Base-by-base conservation (phyloP, 2,329 filamentous ascomycete species). In the Gnomoniopsis sp. region DNA sequence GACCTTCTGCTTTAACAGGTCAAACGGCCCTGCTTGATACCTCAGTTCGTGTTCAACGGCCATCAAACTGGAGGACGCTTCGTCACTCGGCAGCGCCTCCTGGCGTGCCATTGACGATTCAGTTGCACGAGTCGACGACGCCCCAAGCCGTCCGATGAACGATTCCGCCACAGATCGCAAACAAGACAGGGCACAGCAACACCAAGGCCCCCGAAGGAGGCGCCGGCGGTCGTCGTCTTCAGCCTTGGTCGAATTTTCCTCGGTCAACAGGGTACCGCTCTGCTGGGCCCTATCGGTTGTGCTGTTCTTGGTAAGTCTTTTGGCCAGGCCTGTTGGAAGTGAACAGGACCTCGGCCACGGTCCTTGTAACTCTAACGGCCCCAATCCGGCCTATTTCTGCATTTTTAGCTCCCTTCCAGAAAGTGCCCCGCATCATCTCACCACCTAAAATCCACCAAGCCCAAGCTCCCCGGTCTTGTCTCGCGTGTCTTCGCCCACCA, bases 31-130 rank as follows among this genome's bases (percentile, higher is more conserved):
- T 80, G 4, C 38, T 41, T n/a, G n/a, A 6, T 6, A 15, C 3
- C 77, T 21, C 73, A 74, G 60, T 77, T 78, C 10, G 69, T 76
- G n/a, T 67, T 61, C 70, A 73, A 76, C 7, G 68, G 65, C n/a
- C 72, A 51, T 2, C 59, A 61, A 61, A 26, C 59, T 61, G 56
- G 59, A 59, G 59, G 47, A 38, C 41, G 49, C 59, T 52, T 55
- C 59, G 43, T 59, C 48, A 38, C 34, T 55, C 52, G 59, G 59
- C 56, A 59, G 65, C 67, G 70, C 67, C 68, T 59, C 62, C 59
- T 62, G 67, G 66, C 66, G 66, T 63, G 63, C 65, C 62, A 64
- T 67, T 64, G 68, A 64, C 62, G 56, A 62, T 52, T 56, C 65
- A 55, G 52, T 47, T 58, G 53, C 61, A 62, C 48, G 61, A 60